Evolutionary conservation across 495 filamentous ascomycete genomes (phyloP).

Genomic region (Aspergillus nanangensis): DNA sequence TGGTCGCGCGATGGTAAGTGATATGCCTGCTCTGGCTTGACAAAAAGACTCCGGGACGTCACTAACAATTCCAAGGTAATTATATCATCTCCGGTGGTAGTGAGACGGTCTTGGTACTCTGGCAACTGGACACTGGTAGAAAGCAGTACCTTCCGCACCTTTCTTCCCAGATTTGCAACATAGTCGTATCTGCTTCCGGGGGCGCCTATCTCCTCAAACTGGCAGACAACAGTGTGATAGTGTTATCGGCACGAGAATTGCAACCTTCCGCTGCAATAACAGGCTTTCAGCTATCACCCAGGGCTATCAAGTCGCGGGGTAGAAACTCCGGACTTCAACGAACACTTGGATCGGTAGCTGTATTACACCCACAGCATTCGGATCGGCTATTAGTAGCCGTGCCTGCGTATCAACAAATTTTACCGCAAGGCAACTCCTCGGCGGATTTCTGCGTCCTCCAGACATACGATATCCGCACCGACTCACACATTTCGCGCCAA

Average conservation of each 20-base stretch:
- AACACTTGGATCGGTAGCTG: constrained; percentile 23
- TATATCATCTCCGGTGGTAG: constrained; percentile 90
- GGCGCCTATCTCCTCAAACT: constrained; percentile 77
- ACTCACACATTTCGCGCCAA: constrained; percentile 73
- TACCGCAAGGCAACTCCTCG: constrained; percentile 21
- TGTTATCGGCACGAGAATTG: constrained; percentile 85
- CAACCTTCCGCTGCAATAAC: constrained; percentile 73
- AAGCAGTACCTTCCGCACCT: constrained; percentile 84
- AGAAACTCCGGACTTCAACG: constrained; percentile 5
- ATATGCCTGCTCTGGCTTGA: neutral
- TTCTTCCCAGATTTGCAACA: constrained; percentile 72
- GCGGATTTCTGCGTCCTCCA: constrained; percentile 60
- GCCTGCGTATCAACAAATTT: constrained; percentile 41
- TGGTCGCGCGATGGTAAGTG: constrained; percentile 85
- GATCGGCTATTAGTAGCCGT: constrained; percentile 60
- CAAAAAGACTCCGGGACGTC: neutral
- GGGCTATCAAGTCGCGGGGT: too few species aligned
- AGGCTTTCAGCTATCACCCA: constrained; percentile 63
- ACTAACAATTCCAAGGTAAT: constrained; percentile 58
- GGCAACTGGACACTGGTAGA: constrained; percentile 85
- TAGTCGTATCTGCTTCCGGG: constrained; percentile 75
- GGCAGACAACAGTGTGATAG: constrained; percentile 84
- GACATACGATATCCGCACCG: constrained; percentile 72
- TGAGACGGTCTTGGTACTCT: constrained; percentile 89
- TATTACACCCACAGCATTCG: constrained; percentile 52